These are phyloP conservation scores for Hypoxylon sp. DNA, from an alignment of 2,329 filamentous ascomycete species.

Conservation along the genomic window DNA sequence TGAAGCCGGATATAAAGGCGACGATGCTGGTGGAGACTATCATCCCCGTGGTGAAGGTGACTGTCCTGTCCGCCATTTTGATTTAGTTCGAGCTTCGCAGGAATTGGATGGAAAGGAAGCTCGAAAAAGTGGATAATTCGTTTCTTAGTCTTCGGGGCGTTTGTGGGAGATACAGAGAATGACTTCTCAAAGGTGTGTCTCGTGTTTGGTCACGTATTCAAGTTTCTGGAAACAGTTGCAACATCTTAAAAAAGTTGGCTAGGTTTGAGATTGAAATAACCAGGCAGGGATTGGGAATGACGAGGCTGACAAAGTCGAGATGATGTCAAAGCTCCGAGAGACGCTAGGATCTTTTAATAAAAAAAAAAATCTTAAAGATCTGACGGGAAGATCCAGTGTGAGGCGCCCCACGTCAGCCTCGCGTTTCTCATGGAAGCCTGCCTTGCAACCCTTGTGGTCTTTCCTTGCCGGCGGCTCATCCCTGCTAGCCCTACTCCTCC, in stretches of 20 bases:
- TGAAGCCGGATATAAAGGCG: constrained; percentile 80
- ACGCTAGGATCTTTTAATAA: constrained; percentile 16
- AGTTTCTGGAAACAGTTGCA: background rate
- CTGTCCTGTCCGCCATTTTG: constrained; percentile 54
- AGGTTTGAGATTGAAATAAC: background rate
- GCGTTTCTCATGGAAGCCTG: constrained; percentile 23
- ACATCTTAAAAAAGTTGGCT: background rate
- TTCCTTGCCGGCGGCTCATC: constrained; percentile 27
- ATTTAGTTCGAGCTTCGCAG: background rate
- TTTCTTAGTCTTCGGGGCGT: background rate
- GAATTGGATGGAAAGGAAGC: background rate
- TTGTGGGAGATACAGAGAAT: background rate
- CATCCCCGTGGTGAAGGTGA: constrained; percentile 62
- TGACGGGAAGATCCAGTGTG: constrained; percentile 25
- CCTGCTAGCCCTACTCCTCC: constrained; percentile 20
- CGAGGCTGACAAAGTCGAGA: constrained; percentile 29
- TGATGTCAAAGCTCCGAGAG: constrained; percentile 10
- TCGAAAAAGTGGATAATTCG: background rate
- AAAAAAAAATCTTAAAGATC: constrained; percentile 34
- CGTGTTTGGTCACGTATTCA: background rate
- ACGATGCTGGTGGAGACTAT: constrained; percentile 80
- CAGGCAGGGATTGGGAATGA: background rate
- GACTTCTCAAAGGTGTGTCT: background rate
- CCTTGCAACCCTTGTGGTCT: constrained; percentile 13
- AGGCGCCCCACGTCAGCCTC: constrained; percentile 39